A percentile compares a stretch with the other conserved stretches of the same genome.
Evolutionary conservation across 495 filamentous ascomycete species (phyloP).

Genomic region (Penicillium atrosanguineum): DNA sequence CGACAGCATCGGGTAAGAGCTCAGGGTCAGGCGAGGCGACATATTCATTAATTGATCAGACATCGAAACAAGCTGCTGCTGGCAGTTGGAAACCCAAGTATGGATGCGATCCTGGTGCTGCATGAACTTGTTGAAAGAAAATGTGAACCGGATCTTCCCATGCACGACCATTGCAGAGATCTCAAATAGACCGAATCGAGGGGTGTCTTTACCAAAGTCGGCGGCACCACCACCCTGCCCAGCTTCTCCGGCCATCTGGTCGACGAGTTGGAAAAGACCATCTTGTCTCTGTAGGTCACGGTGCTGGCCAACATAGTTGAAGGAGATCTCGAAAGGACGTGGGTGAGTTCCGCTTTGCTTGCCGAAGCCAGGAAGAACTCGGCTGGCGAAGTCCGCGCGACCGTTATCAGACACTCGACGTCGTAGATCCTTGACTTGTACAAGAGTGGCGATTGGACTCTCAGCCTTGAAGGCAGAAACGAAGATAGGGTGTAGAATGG

Average conservation of each 20-base stretch:
- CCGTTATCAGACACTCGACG: conserved; percentile 47
- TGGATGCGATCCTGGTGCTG: conserved; percentile 55
- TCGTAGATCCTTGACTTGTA: conserved; percentile 47
- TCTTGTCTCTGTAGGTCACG: conserved; percentile 62
- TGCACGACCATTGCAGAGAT: conserved; percentile 58
- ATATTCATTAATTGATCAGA: conserved; percentile 49
- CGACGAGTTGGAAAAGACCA: conserved; percentile 57
- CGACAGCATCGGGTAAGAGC: conserved; percentile 61
- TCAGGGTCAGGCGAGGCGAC: conserved; percentile 53
- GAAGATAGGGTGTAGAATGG: conserved; percentile 51
- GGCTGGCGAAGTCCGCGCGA: conserved; percentile 47
- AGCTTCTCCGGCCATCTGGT: conserved; percentile 48
- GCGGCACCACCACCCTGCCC: conserved; percentile 47
- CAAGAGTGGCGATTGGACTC: conserved; percentile 37
- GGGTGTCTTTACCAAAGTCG: conserved; percentile 54
- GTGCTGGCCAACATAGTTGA: conserved; percentile 66
- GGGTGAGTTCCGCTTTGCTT: conserved; percentile 41
- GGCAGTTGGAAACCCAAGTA: conserved; percentile 59
- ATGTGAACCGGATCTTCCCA: conserved; percentile 60
- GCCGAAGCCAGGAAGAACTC: conserved; percentile 44
- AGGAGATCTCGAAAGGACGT: conserved; percentile 67
- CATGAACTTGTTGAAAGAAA: conserved; percentile 61
- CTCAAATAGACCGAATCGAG: conserved; percentile 66
- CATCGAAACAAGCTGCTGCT: conserved; percentile 50
- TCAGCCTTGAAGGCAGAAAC: conserved; percentile 20